Conservation (phyloP, 441 rosid species). For the Arabidopsis hybrid region DNA sequence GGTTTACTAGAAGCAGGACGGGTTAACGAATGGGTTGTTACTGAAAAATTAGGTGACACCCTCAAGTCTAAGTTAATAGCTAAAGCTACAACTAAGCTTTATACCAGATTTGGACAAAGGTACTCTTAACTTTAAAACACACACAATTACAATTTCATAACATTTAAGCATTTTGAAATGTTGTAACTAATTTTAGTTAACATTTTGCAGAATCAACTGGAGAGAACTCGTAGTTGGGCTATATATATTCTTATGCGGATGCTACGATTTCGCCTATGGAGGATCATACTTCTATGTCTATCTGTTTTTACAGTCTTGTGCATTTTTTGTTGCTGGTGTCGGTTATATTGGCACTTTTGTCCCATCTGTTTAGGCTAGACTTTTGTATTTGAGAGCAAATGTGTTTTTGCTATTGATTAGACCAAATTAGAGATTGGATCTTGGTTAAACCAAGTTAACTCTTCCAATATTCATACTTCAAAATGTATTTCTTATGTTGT, state of each 20-base stretch:
- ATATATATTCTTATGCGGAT: constrained; percentile 76
- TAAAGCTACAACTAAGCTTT: constrained; percentile 50
- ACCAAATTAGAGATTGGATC: constrained; percentile 28
- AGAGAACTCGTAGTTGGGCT: constrained; percentile 75
- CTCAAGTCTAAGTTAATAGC: constrained; percentile 47
- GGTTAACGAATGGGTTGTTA: constrained; percentile 63
- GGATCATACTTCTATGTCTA: constrained; percentile 70
- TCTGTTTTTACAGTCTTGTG: constrained; percentile 70
- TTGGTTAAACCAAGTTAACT: constrained; percentile 28
- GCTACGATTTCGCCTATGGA: constrained; percentile 73
- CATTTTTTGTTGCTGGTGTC: constrained; percentile 82
- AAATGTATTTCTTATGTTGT: constrained; percentile 12
- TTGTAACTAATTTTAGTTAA: neutral
- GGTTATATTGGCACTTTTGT: constrained; percentile 83
- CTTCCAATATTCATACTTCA: constrained; percentile 7
- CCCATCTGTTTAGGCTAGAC: constrained; percentile 39
- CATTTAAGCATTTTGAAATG: neutral
- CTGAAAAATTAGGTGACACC: constrained; percentile 58
- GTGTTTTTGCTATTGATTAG: constrained; percentile 6
- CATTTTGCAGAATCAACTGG: constrained; percentile 58
- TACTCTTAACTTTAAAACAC: neutral
- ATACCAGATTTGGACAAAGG: constrained; percentile 56
- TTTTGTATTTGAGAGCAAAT: constrained; percentile 19
- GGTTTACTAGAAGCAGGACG: constrained; percentile 58
- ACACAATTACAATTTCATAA: neutral